Conservation (phyloP, 768 basidiomycete species). For the Cubamyces sp. region DNA sequence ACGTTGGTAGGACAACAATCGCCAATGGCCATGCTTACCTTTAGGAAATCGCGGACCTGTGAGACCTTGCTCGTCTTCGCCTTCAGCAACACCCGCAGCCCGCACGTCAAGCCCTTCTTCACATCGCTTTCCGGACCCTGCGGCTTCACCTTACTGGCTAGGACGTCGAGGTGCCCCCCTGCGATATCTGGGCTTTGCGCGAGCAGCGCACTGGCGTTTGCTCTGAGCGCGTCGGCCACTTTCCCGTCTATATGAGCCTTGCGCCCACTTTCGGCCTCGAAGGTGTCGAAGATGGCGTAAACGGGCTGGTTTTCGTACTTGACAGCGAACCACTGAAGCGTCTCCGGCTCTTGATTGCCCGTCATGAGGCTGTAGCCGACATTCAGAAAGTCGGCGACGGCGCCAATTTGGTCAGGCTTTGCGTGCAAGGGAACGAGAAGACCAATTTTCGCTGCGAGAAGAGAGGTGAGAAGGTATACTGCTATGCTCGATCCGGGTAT, state of each 20-base stretch:
- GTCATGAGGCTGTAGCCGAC: slow-evolving; percentile 36
- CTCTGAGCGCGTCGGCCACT: slow-evolving; percentile 41
- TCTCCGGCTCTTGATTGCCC: slow-evolving; percentile 37
- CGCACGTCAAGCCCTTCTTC: slow-evolving; percentile 36
- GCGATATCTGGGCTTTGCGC: slow-evolving; percentile 35
- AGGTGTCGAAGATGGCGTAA: slow-evolving; percentile 47
- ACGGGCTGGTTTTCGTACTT: slow-evolving; percentile 33
- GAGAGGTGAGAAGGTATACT: background rate
- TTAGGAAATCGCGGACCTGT: slow-evolving; percentile 41
- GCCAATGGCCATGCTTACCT: slow-evolving; percentile 29
- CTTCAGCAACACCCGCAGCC: slow-evolving; percentile 40
- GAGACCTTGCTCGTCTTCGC: slow-evolving; percentile 43
- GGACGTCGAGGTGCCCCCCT: slow-evolving; percentile 28
- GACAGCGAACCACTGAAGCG: slow-evolving; percentile 44
- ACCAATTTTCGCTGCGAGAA: slow-evolving; percentile 22
- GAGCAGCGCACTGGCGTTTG: slow-evolving; percentile 38
- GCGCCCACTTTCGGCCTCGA: slow-evolving; percentile 39
- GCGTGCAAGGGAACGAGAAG: slow-evolving; percentile 38
- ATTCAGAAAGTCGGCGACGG: slow-evolving; percentile 37
- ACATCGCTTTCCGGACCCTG: slow-evolving; percentile 19
- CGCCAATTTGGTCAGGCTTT: slow-evolving; percentile 32
- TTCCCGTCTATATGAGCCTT: slow-evolving; percentile 41
- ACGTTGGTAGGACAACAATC: too few relatives aligned
- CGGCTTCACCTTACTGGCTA: slow-evolving; percentile 39
- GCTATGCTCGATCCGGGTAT: background rate